Evolutionary conservation across 345 rosid genomes (phyloP), one percentile per base, ranked within the genome.

Genomic region (Garcia nutans): DNA sequence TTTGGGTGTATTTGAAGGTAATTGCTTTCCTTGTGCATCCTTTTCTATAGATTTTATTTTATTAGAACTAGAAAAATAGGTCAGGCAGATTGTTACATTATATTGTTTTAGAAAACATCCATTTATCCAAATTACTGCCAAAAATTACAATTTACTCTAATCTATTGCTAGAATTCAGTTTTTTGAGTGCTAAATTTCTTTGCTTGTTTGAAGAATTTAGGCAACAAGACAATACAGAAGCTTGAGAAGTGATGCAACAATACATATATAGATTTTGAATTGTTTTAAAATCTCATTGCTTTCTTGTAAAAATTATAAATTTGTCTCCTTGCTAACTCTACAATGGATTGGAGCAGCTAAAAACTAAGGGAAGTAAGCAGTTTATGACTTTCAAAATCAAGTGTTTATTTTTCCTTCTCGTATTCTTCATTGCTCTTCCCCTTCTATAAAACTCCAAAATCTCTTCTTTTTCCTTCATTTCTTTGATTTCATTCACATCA

Each of bases 401-500:
- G 6, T 55, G 41, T 37, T 41, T 33, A 63, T 22, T 44, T 24
- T 23, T 61, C 62, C 56, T 74, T 49, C 41, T 58, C 8, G 61
- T 24, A 0, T 76, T 70, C 63, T 82, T 79, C 79, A 31, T 58
- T 13, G 69, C 79, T 12, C 19, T 37, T 64, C 68, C 82, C 55
- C 76, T 79, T 61, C 70, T 52, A 16, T 79, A 82, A 31, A 28
- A 16, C 78, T 68, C 82, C 0, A 80, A 49, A 54, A 82, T 70
- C 44, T 85, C 87, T 62, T 80, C 87, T 42, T 75, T 80, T 50
- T 62, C 44, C 23, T 7, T 66, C 16, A 42, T 13, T 41, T 77
- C 82, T 5, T 75, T 33, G 5, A 60, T n/a, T 2, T 70, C 82
- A 6, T 5, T 58, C 17, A 68, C 23, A 73, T 85, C 85, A 61